A percentile compares a stretch with the other conserved stretches of the same genome.
These are phyloP conservation scores for Lachnellula hyalina DNA, from an alignment of 2,329 filamentous ascomycete species.

Conservation along the genomic window DNA sequence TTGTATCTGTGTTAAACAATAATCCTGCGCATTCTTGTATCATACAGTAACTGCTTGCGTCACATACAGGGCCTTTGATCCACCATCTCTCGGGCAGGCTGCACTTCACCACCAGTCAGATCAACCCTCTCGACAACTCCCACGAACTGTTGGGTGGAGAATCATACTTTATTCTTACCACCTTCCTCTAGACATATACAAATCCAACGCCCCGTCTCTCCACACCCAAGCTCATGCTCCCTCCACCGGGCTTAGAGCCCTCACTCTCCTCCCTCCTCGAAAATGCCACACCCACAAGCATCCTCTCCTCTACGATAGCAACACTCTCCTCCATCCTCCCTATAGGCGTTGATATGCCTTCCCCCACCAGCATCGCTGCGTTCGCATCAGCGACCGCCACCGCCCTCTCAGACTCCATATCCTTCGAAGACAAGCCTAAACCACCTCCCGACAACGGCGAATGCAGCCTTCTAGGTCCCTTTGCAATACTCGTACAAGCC, in stretches of 20 bases:
- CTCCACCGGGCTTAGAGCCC: constrained; percentile 28
- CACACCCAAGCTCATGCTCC: constrained; percentile 21
- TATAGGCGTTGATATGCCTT: constrained; percentile 25
- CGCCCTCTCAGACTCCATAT: constrained; percentile 10
- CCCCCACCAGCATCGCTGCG: constrained; percentile 29
- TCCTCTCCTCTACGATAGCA: constrained; percentile 21
- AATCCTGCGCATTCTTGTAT: no score
- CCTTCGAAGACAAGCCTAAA: neutral
- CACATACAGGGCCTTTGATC: no score
- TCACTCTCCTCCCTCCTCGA: constrained; percentile 18
- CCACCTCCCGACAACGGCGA: constrained; percentile 52
- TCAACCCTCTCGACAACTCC: no score
- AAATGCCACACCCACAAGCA: constrained; percentile 18
- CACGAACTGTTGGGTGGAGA: neutral
- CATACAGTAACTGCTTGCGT: no score
- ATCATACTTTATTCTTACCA: neutral
- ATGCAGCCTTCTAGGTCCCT: constrained; percentile 82
- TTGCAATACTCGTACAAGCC: constrained; percentile 84
- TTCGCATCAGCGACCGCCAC: constrained; percentile 27
- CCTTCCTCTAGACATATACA: neutral
- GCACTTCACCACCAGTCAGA: no score
- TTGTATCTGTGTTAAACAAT: no score
- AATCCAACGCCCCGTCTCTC: neutral
- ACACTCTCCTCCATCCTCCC: constrained; percentile 20
- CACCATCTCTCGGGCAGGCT: no score